phyloP scores from a whole-genome alignment of 371 early-diverging fungal species.

The Sanchytrium tribonematis region DNA sequence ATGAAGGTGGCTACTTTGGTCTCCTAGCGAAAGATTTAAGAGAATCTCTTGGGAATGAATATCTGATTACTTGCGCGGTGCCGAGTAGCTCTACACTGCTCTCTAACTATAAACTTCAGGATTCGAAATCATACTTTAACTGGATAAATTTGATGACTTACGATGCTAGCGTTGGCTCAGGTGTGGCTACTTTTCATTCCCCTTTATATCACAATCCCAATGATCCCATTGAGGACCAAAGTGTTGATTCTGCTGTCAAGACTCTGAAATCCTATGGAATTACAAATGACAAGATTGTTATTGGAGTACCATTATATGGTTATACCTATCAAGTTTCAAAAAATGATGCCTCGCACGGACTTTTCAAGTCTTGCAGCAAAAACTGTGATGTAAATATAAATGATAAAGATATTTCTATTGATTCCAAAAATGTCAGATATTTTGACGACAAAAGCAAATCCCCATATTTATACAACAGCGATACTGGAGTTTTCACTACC shows the following conservation, averaged over 20 bases:
- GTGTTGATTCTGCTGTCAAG: background rate
- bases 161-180: background rate
- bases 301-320: background rate
- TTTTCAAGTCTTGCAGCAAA: background rate
- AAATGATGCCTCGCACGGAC: background rate
- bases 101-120: background rate
- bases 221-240: background rate
- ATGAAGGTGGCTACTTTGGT: background rate
- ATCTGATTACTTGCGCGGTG: background rate
- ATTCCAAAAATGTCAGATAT: background rate
- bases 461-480: background rate
- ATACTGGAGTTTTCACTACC: background rate
- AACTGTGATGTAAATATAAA: background rate
- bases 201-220: background rate
- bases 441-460: background rate
- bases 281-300: background rate
- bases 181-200: background rate
- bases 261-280: background rate
- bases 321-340: background rate
- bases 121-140: background rate
- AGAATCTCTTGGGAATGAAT: background rate
- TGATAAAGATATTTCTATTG: background rate
- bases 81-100: background rate
- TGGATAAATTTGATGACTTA: background rate
- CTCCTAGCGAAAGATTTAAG: background rate